Evolutionary conservation across 2,329 filamentous ascomycete species (phyloP).

Genomic region (Paecilomyces sp.): DNA sequence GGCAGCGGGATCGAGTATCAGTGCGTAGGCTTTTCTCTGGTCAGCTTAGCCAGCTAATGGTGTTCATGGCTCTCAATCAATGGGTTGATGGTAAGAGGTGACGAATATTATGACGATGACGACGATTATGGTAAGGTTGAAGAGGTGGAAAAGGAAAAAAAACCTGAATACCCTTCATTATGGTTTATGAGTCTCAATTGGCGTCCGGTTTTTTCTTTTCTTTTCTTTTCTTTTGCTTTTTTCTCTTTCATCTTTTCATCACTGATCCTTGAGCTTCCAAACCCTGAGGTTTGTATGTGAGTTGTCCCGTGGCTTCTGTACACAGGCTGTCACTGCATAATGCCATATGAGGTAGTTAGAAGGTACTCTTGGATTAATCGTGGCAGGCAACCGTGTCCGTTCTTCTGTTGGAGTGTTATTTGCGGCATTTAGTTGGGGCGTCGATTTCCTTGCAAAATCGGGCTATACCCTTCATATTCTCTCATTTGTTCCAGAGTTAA

Average conservation of each 20-base stretch:
- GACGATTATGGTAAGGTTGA: neutral
- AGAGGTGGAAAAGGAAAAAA: neutral
- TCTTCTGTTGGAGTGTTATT: neutral
- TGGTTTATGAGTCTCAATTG: neutral
- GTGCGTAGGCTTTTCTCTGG: conserved; percentile 1
- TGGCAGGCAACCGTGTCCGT: neutral
- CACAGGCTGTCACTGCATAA: neutral
- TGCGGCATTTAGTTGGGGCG: neutral
- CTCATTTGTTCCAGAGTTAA: neutral
- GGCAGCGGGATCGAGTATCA: conserved; percentile 29
- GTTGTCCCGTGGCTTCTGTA: neutral
- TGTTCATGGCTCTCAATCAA: neutral
- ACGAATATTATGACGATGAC: neutral
- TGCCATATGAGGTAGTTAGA: neutral
- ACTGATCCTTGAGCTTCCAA: neutral
- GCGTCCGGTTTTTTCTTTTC: neutral
- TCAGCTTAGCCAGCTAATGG: neutral
- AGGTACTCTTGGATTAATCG: neutral
- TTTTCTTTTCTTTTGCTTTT: neutral
- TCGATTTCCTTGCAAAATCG: neutral
- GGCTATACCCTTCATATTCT: neutral
- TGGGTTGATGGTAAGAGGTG: neutral
- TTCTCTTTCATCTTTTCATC: neutral
- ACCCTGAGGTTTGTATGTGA: neutral
- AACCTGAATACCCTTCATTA: neutral